phyloP scores from a whole-genome alignment of 2,329 filamentous ascomycete species.

The Didymosphaeria variabile region DNA sequence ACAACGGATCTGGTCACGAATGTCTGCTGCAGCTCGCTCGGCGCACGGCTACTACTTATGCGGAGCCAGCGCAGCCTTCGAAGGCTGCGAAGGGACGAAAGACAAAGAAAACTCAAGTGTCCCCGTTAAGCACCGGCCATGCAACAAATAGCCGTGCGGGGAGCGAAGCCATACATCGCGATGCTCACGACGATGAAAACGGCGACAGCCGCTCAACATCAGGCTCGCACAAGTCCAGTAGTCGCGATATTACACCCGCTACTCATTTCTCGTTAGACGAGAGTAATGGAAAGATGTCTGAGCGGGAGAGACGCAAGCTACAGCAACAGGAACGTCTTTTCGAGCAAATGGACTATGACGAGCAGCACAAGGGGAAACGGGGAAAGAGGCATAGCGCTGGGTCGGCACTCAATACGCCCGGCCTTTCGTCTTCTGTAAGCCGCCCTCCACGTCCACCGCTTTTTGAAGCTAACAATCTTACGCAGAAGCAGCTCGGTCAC shows the following conservation, averaged over 20 bases:
- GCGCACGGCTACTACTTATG: constrained; percentile 35
- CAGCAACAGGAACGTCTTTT: constrained; percentile 70
- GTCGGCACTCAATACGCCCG: constrained; percentile 62
- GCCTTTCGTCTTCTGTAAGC: constrained; percentile 54
- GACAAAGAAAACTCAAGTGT: constrained; percentile 60
- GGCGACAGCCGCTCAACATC: constrained; percentile 66
- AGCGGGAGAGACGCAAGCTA: constrained; percentile 69
- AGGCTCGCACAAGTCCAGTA: constrained; percentile 65
- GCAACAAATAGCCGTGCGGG: constrained; percentile 67
- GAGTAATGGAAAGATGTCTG: constrained; percentile 63
- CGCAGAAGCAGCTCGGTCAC: constrained; percentile 49
- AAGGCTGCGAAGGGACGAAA: constrained; percentile 58
- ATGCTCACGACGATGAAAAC: constrained; percentile 63
- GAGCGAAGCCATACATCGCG: constrained; percentile 63
- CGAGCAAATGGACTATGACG: constrained; percentile 67
- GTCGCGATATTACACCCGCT: constrained; percentile 69
- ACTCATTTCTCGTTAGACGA: constrained; percentile 60
- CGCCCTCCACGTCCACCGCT: constrained; percentile 20
- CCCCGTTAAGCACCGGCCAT: constrained; percentile 62
- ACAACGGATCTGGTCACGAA: constrained; percentile 51
- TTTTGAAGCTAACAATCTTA: constrained; percentile 30
- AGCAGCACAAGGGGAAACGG: constrained; percentile 61
- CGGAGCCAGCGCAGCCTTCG: constrained; percentile 32
- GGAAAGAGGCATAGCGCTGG: constrained; percentile 66
- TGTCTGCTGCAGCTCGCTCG: constrained; percentile 50